phyloP scores from a whole-genome alignment of 2,329 filamentous ascomycete species.

The Aspergillus fijiensis region DNA sequence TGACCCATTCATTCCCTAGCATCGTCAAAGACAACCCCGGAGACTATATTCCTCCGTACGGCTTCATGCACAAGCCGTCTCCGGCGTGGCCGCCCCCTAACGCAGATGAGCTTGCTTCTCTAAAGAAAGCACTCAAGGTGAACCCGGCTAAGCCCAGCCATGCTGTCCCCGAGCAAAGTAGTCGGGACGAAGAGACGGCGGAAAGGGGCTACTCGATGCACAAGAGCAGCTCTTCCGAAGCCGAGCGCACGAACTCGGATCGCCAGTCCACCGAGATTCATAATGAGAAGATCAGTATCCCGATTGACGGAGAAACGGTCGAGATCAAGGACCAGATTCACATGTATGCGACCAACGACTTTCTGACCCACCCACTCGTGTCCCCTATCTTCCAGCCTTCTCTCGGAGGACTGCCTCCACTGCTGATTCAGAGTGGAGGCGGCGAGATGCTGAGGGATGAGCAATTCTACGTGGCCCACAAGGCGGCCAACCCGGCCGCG shows the following conservation, averaged over 20 bases:
- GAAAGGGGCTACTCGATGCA: slow-evolving; percentile 30
- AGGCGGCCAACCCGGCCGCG: slow-evolving; percentile 77
- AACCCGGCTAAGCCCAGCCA: slow-evolving; percentile 31
- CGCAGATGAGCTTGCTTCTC: slow-evolving; percentile 64
- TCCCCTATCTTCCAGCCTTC: slow-evolving; percentile 86
- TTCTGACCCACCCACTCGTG: slow-evolving; percentile 83
- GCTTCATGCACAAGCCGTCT: slow-evolving; percentile 89
- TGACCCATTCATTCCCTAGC: slow-evolving; percentile 94
- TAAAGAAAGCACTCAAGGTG: slow-evolving; percentile 50
- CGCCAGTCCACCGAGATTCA: slow-evolving; percentile 16
- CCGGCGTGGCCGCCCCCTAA: slow-evolving; percentile 90
- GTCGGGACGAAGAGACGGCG: slow-evolving; percentile 32
- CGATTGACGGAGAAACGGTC: slow-evolving; percentile 68
- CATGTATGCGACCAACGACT: slow-evolving; percentile 78
- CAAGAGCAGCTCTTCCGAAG: slow-evolving; percentile 18
- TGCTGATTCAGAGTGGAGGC: slow-evolving; percentile 83
- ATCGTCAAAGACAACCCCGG: slow-evolving; percentile 68
- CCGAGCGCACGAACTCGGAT: slow-evolving; percentile 18
- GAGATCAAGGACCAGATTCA: slow-evolving; percentile 90
- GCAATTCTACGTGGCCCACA: slow-evolving; percentile 92
- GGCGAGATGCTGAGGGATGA: slow-evolving; percentile 90
- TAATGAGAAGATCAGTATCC: slow-evolving; percentile 41
- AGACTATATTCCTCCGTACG: slow-evolving; percentile 85
- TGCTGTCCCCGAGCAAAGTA: slow-evolving; percentile 18
- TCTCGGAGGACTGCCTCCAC: slow-evolving; percentile 81